These are phyloP conservation scores for Boletales sp. DNA, from an alignment of 768 basidiomycete genomes.

Conservation along the genomic window DNA sequence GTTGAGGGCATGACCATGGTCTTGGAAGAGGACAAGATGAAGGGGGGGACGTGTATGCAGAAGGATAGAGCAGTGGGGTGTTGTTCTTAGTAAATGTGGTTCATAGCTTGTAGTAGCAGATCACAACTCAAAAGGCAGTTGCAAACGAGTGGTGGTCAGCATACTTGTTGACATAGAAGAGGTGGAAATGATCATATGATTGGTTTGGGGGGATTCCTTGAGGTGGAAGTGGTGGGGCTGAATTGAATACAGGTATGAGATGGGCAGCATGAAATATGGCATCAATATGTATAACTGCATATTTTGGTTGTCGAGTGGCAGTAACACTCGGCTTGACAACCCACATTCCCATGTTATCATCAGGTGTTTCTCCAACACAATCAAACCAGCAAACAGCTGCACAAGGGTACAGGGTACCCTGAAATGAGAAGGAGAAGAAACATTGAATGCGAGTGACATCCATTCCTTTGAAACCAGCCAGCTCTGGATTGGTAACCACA, in stretches of 20 bases:
- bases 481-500: slow-evolving; percentile 5
- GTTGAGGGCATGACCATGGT: too few relatives aligned
- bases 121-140: neutral
- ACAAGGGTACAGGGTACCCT: slow-evolving; percentile 12
- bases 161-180: slow-evolving; percentile 26
- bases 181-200: slow-evolving; percentile 19
- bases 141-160: slow-evolving; percentile 25
- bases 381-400: slow-evolving; percentile 22
- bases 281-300: slow-evolving; percentile 25
- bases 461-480: slow-evolving; percentile 7
- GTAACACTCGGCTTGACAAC: slow-evolving; percentile 13
- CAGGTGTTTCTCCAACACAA: slow-evolving; percentile 9
- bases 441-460: slow-evolving; percentile 7
- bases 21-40: too few relatives aligned
- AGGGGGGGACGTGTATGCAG: too few relatives aligned
- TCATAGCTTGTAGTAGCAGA: too few relatives aligned
- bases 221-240: neutral
- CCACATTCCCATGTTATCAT: slow-evolving; percentile 29
- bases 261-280: slow-evolving; percentile 29
- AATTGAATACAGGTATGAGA: slow-evolving; percentile 24
- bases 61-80: too few relatives aligned
- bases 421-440: slow-evolving; percentile 15
- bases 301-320: neutral
- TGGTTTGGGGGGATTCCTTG: slow-evolving; percentile 10
- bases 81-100: too few relatives aligned